Percentiles rank a stretch among this genome's conserved stretches.
Conservation (phyloP, 495 filamentous ascomycete genomes). For the Trichoderma gamsii region DNA sequence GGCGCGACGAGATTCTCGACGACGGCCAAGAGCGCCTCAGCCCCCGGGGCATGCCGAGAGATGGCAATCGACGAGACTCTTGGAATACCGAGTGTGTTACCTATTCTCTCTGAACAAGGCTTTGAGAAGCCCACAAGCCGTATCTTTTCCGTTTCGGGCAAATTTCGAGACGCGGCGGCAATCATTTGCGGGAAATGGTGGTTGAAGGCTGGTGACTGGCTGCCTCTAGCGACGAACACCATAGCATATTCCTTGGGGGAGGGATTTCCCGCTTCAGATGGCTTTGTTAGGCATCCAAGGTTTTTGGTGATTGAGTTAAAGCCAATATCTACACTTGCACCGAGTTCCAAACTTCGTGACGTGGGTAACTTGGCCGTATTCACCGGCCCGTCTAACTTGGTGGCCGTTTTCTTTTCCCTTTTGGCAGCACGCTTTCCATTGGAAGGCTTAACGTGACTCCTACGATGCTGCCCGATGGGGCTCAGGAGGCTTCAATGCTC, state of each 20-base stretch:
- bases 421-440: slow-evolving; percentile 44
- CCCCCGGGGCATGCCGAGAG: slow-evolving; percentile 40
- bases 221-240: slow-evolving; percentile 49
- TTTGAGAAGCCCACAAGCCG: slow-evolving; percentile 52
- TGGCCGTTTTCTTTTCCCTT: slow-evolving; percentile 25
- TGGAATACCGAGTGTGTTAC: slow-evolving; percentile 47
- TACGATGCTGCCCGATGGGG: slow-evolving; percentile 51
- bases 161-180: slow-evolving; percentile 42
- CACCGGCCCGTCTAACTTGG: not conserved
- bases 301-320: slow-evolving; percentile 50
- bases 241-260: slow-evolving; percentile 31
- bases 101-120: slow-evolving; percentile 45
- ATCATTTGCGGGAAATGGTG: slow-evolving; percentile 56
- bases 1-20: slow-evolving; percentile 41
- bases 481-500: slow-evolving; percentile 41
- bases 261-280: slow-evolving; percentile 11
- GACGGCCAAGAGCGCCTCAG: slow-evolving; percentile 44
- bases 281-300: slow-evolving; percentile 36
- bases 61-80: slow-evolving; percentile 55
- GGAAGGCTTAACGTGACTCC: slow-evolving; percentile 40
- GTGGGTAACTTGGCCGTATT: not conserved
- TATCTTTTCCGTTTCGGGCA: slow-evolving; percentile 32
- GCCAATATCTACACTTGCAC: slow-evolving; percentile 51
- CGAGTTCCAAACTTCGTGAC: slow-evolving; percentile 42
- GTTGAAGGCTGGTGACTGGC: slow-evolving; percentile 45